Conservation (phyloP, 495 filamentous ascomycete species). For the Lophium mytilinum region DNA sequence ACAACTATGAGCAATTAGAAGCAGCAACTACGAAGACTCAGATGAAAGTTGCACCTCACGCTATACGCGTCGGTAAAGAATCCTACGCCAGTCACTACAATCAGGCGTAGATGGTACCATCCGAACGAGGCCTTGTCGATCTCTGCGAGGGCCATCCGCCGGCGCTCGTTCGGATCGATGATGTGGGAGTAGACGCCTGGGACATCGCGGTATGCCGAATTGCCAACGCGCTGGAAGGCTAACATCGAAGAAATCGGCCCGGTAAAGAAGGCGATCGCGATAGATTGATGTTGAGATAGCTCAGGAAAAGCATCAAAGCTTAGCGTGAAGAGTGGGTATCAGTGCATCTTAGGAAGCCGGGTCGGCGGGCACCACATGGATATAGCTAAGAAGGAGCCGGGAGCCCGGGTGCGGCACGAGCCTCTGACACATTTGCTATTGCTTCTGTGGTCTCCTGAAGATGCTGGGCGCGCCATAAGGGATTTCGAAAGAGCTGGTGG, state of each 20-base stretch:
- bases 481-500: background rate
- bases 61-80: constrained; percentile 80
- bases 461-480: background rate
- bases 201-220: constrained; percentile 24
- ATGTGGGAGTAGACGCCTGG: constrained; percentile 41
- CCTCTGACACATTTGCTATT: too few species aligned
- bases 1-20: constrained; percentile 29
- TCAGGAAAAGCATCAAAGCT: too few species aligned
- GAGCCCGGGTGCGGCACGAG: too few species aligned
- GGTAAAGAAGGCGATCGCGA: too few species aligned
- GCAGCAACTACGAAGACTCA: background rate
- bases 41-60: constrained; percentile 35
- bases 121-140: constrained; percentile 76
- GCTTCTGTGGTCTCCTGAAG: too few species aligned
- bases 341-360: too few species aligned
- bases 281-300: too few species aligned
- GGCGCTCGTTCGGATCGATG: constrained; percentile 62
- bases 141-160: constrained; percentile 64
- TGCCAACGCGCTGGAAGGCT: constrained; percentile 14
- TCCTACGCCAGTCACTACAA: constrained; percentile 69
- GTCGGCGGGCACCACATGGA: too few species aligned
- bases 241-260: constrained; percentile 3
- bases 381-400: too few species aligned
- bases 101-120: constrained; percentile 67
- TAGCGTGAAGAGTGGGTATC: too few species aligned